Evolutionary conservation across 2,329 filamentous ascomycete species (phyloP), one percentile per base, ranked within the genome.

Genomic region (Fusarium nygamai): DNA sequence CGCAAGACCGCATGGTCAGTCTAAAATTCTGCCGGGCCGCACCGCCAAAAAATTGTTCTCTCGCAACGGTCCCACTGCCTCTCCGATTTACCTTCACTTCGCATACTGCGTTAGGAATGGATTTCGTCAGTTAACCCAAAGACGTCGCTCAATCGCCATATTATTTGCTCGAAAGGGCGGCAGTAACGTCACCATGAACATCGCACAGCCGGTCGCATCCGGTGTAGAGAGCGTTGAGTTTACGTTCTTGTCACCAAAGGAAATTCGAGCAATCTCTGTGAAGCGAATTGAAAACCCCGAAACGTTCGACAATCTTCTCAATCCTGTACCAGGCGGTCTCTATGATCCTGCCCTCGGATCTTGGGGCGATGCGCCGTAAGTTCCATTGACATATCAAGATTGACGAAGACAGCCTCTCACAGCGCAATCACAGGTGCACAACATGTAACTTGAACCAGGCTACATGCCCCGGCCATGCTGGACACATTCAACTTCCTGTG

Each of bases 291-390:
- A 97, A 80, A 97, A 97, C 85, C 92, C 95, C 59, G 94, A 90
- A 76, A 98, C 96, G n/a, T 96, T 98, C 82, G 96, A 98, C 84
- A 94, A 91, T 67, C 90, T 98, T 64, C 88, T 97, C 75, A 95
- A 98, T 78, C 95, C 96, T 13, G 90, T 97, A 16, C 93, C 95
- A 20, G 95, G 95, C 67, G 96, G 96, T 81, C 88, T 99, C 14
- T 98, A 99, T 81, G 96, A 98, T 83, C 90, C 94, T 64, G 95
- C 96, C 53, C 88, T 99, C 69, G 96, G 96, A 36, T 94, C 96
- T 61, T 98, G 94, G 89, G 91, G 93, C 54, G 94, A 98, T 80
- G 90, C 93, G 82, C 87, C 91, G 94, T 97, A 89, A 79, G 82
- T 79, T 54, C 33, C 24, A 44, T 31, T 31, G 33, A 38, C 39